A percentile compares a stretch with the other conserved stretches of the same genome.
phyloP scores from a whole-genome alignment of 225 moss, liverwort and hornwort species.

The Asterella californica region DNA sequence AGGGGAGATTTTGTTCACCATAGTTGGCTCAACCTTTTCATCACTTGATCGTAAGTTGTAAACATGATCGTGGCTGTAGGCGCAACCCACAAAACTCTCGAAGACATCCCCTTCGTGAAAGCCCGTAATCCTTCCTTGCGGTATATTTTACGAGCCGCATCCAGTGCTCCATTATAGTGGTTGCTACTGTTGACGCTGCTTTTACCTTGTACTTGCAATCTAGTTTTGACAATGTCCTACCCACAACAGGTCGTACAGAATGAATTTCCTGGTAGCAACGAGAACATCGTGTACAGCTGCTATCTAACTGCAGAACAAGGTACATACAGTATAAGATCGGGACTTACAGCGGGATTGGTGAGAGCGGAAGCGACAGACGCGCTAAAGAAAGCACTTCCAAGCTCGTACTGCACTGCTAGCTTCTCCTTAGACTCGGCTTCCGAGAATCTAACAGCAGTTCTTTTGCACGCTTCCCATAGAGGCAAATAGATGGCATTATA shows the following conservation, averaged over 20 bases:
- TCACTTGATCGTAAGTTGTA: slow-evolving; percentile 72
- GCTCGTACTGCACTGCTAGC: slow-evolving; percentile 63
- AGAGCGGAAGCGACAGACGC: slow-evolving; percentile 61
- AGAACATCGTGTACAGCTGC: neutral
- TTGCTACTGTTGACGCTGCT: slow-evolving; percentile 53
- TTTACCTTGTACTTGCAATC: slow-evolving; percentile 79
- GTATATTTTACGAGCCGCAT: slow-evolving; percentile 61
- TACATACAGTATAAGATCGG: neutral
- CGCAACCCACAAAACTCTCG: slow-evolving; percentile 81
- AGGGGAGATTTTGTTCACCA: slow-evolving; percentile 22
- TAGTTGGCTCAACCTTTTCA: slow-evolving; percentile 51
- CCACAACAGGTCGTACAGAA: neutral
- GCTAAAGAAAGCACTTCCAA: slow-evolving; percentile 63
- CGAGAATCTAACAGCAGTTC: slow-evolving; percentile 42
- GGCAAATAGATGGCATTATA: slow-evolving; percentile 84
- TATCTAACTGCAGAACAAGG: neutral
- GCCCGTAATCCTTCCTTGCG: slow-evolving; percentile 56
- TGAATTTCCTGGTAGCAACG: neutral
- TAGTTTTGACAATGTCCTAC: slow-evolving; percentile 82
- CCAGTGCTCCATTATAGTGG: slow-evolving; percentile 57
- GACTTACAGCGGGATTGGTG: slow-evolving; percentile 74
- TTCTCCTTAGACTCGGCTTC: slow-evolving; percentile 59
- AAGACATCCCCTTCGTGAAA: slow-evolving; percentile 59
- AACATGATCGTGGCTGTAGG: slow-evolving; percentile 74
- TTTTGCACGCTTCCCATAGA: slow-evolving; percentile 75